A percentile compares a stretch with the other conserved stretches of the same genome.
Evolutionary conservation across 2,329 filamentous ascomycete species (phyloP).

Genomic region (Celoporthe dispersa): DNA sequence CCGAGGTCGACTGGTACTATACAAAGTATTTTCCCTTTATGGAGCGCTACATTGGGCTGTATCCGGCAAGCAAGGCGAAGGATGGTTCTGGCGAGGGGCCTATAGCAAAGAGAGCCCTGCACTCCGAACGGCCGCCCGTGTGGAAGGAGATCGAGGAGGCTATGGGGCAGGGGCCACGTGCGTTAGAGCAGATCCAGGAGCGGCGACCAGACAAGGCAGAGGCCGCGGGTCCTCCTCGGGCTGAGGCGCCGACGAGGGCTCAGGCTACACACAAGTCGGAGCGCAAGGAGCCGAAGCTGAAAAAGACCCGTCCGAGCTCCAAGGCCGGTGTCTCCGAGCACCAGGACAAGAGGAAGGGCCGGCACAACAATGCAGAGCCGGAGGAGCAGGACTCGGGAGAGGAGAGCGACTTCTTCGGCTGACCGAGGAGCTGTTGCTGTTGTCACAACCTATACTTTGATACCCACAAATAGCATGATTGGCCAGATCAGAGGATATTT

Average conservation of each 20-base stretch:
- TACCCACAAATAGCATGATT: slow-evolving; percentile 10
- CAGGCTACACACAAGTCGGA: neutral
- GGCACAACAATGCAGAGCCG: neutral
- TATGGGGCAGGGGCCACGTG: slow-evolving; percentile 58
- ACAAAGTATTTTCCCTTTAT: slow-evolving; percentile 72
- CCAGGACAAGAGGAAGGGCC: slow-evolving; percentile 17
- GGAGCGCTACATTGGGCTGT: slow-evolving; percentile 71
- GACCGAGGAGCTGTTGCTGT: neutral
- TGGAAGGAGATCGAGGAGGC: slow-evolving; percentile 70
- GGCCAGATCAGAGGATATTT: neutral
- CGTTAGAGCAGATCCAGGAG: slow-evolving; percentile 60
- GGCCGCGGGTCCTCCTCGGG: slow-evolving; percentile 30
- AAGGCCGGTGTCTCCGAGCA: slow-evolving; percentile 3
- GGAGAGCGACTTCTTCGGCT: slow-evolving; percentile 60
- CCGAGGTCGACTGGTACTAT: slow-evolving; percentile 77
- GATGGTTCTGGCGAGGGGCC: slow-evolving; percentile 42
- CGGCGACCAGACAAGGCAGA: slow-evolving; percentile 41
- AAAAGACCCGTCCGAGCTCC: neutral
- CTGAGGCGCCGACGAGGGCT: neutral
- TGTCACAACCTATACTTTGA: slow-evolving; percentile 4
- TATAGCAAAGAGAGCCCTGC: slow-evolving; percentile 48
- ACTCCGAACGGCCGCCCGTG: slow-evolving; percentile 60
- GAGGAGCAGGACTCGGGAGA: slow-evolving; percentile 46
- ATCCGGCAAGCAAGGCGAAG: slow-evolving; percentile 46
- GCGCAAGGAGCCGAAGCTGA: neutral